Conservation (phyloP, 2,329 filamentous ascomycete species). For the Phoma herbarum region DNA sequence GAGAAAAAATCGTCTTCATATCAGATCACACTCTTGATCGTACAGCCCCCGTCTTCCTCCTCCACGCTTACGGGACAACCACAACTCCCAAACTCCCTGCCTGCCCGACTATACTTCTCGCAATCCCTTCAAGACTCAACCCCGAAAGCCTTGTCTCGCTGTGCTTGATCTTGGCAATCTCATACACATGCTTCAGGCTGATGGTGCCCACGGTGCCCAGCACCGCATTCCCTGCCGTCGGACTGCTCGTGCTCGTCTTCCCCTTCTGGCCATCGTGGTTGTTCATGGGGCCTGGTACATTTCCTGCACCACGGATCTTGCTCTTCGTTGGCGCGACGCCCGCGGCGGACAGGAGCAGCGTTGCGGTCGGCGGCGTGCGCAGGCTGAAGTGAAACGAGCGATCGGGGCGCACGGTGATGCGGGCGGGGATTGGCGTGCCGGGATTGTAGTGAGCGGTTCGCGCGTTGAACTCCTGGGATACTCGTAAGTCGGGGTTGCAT, state of each 20-base stretch:
- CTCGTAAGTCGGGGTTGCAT: not conserved
- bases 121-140: slow-evolving; percentile 84
- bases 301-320: slow-evolving; percentile 75
- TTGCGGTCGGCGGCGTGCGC: slow-evolving; percentile 93
- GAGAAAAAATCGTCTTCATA: not conserved
- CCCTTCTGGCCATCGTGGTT: slow-evolving; percentile 52
- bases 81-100: slow-evolving; percentile 60
- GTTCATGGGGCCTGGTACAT: slow-evolving; percentile 57
- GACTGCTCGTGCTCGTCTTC: slow-evolving; percentile 42
- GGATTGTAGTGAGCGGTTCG: slow-evolving; percentile 82
- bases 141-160: slow-evolving; percentile 60
- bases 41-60: not conserved
- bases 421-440: slow-evolving; percentile 88
- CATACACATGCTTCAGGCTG: slow-evolving; percentile 94
- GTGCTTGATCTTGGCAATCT: slow-evolving; percentile 96
- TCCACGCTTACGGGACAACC: slow-evolving; percentile 53
- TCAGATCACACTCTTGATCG: slow-evolving; percentile 1
- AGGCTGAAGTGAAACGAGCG: slow-evolving; percentile 93
- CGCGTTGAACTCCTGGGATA: slow-evolving; percentile 88
- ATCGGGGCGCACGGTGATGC: slow-evolving; percentile 91
- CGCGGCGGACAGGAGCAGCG: slow-evolving; percentile 84
- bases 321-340: slow-evolving; percentile 78
- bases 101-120: slow-evolving; percentile 72
- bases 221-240: slow-evolving; percentile 66
- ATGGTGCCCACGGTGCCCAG: slow-evolving; percentile 83